Percentiles rank a stretch among this genome's conserved stretches.
Evolutionary conservation across 768 basidiomycete species (phyloP).

Genomic region (Punctularia strigosozonata): DNA sequence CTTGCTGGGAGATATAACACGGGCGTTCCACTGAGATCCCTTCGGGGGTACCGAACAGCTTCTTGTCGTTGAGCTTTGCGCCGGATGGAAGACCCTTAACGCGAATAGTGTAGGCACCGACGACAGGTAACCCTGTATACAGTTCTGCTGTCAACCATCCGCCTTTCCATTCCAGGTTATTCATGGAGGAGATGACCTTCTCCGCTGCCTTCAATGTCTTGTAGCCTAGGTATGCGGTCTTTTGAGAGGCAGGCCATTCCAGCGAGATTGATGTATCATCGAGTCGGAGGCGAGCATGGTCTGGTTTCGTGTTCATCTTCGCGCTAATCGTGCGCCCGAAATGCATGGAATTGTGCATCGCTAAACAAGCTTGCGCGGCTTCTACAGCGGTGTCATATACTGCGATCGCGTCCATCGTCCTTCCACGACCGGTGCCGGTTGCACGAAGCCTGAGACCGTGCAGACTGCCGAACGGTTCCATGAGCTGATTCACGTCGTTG

Average conservation of each 20-base stretch:
- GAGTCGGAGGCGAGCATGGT: constrained; percentile 12
- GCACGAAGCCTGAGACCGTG: constrained; percentile 17
- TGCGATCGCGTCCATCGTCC: neutral
- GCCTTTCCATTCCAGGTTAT: constrained; percentile 24
- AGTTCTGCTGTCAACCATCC: constrained; percentile 32
- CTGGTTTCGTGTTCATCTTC: neutral
- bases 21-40: constrained; percentile 41
- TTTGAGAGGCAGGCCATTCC: constrained; percentile 45
- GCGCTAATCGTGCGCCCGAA: neutral
- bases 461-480: constrained; percentile 37
- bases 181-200: constrained; percentile 33
- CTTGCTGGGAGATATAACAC: constrained; percentile 26
- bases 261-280: constrained; percentile 28
- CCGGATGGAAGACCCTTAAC: constrained; percentile 42
- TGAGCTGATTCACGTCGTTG: constrained; percentile 22
- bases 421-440: neutral
- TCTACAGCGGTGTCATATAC: neutral
- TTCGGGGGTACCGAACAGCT: constrained; percentile 32
- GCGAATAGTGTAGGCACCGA: constrained; percentile 49
- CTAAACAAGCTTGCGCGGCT: neutral
- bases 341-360: neutral
- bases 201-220: constrained; percentile 33
- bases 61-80: constrained; percentile 27
- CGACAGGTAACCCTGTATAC: constrained; percentile 45
- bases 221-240: constrained; percentile 56